These are phyloP conservation scores for Cucurbita ficifolia DNA, from an alignment of 306 rosid species.

Conservation along the genomic window DNA sequence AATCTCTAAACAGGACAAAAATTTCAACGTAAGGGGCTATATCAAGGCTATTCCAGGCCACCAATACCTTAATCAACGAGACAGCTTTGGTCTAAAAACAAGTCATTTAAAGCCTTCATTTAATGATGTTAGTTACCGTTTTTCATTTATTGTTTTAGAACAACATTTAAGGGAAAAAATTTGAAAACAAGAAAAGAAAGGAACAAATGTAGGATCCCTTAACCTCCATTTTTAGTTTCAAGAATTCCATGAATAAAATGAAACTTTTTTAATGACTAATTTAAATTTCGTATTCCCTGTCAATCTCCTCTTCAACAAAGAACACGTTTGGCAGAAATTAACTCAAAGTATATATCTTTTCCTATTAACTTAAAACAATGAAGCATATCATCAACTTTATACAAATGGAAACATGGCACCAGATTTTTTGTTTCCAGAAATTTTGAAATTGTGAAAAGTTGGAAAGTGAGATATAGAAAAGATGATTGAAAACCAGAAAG, in stretches of 20 bases:
- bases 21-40: neutral
- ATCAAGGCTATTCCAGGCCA: neutral
- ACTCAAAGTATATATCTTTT: too few species aligned
- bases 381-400: neutral
- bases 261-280: neutral
- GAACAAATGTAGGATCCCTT: neutral
- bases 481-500: neutral
- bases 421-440: neutral
- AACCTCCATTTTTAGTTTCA: neutral
- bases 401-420: neutral
- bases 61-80: neutral
- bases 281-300: neutral
- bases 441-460: neutral
- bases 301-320: neutral
- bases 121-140: neutral
- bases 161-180: neutral
- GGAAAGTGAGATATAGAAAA: neutral
- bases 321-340: neutral
- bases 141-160: neutral
- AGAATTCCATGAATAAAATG: neutral
- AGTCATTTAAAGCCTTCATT: neutral
- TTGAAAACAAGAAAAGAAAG: neutral
- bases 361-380: too few species aligned
- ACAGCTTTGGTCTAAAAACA: neutral
- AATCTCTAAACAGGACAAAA: neutral